Conservation (phyloP, 768 basidiomycete genomes). For the Mycena crocata region DNA sequence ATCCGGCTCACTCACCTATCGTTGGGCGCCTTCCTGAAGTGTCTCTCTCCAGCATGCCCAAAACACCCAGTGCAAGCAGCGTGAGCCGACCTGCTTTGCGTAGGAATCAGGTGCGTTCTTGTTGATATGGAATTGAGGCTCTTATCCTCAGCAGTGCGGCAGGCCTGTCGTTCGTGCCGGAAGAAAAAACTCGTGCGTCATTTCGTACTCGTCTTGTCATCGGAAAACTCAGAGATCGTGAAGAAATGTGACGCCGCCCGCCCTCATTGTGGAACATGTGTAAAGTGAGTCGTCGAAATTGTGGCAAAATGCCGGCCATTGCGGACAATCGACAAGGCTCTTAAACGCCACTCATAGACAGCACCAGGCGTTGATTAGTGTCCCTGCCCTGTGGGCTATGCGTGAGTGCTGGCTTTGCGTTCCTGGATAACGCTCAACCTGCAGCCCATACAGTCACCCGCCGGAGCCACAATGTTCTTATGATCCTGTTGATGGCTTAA, state of each 20-base stretch:
- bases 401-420: conserved; percentile 59
- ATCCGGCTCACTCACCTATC: neutral
- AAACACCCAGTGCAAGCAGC: conserved; percentile 57
- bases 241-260: conserved; percentile 92
- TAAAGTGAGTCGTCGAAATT: conserved; percentile 68
- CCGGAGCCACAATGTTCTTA: conserved; percentile 87
- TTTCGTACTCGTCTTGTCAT: neutral
- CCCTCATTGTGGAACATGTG: conserved; percentile 87
- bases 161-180: conserved; percentile 88
- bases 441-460: conserved; percentile 71
- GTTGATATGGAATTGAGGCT: conserved; percentile 4
- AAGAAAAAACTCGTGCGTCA: conserved; percentile 82
- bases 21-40: neutral
- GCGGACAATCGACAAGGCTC: neutral
- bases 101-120: conserved; percentile 75
- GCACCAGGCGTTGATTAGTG: conserved; percentile 85
- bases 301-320: neutral
- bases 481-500: conserved; percentile 86
- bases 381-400: conserved; percentile 90
- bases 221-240: conserved; percentile 10
- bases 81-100: conserved; percentile 74
- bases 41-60: conserved; percentile 67
- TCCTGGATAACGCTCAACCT: conserved; percentile 20
- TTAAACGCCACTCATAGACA: conserved; percentile 58
- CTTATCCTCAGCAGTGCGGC: conserved; percentile 10